Evolutionary conservation across 495 filamentous ascomycete species (phyloP), one percentile per base, ranked within the genome.

Genomic region (Hypoxylon fragiforme): DNA sequence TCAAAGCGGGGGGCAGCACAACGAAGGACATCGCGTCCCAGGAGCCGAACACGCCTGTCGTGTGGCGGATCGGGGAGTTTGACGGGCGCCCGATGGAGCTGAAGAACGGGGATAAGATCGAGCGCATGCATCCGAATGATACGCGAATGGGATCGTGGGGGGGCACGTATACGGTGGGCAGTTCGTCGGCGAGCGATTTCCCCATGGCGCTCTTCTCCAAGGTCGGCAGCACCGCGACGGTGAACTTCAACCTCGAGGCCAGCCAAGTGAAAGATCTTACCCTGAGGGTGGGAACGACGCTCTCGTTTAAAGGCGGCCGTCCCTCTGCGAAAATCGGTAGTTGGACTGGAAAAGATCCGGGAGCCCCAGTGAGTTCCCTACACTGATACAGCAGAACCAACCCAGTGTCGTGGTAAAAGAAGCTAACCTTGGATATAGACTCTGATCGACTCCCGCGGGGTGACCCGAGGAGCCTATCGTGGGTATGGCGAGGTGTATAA

Each of bases 171-270:
- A 81, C 79, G 1, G 75, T 81, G 3, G 82, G 81, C 8, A 70
- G 70, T 7, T 77, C 74, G 3, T 37, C 65, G 0, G 50, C 73
- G 1, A 64, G 70, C 6, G 71, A 74, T 13, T 81, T 85, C 61
- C 82, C 82, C 5, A 85, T 85, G 82, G 82, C 81, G 0, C 58
- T 83, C 35, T 81, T 83, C 66, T 77, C 81, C 50, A 69, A 67
- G 45, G 65, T 77, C n/a, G 83, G 83, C 59, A 71, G 73, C 15
- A 75, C 72, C 1, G 69, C 76, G 8, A 82, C 73, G 1, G 81
- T 85, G 40, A 74, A 69, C n/a, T 80, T 85, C 45, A 76, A 73
- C 0, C 67, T 81, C 0, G 70, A 74, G 0, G 70, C 75, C 0
- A 57, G 35, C 11, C 71, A 73, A 34, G 52, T 65, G n/a, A 24